phyloP scores from a whole-genome alignment of 345 rosid species.

The Crucihimalaya himalaica region DNA sequence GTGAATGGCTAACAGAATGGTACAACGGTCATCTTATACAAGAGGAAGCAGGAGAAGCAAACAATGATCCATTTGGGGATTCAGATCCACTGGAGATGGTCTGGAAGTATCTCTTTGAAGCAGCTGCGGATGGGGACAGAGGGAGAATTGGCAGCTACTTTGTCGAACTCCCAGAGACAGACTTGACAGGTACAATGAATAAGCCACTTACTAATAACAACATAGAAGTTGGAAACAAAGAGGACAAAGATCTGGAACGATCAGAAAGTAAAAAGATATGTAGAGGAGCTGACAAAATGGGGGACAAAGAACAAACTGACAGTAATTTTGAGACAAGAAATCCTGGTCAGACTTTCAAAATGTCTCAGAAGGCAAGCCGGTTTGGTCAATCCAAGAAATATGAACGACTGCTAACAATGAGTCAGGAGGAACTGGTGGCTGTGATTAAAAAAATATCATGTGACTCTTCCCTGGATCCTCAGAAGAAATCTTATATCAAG shows the following conservation, averaged over 20 bases:
- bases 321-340: slow-evolving; percentile 5
- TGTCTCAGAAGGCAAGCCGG: slow-evolving; percentile 36
- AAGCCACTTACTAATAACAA: slow-evolving; percentile 28
- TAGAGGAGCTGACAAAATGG: slow-evolving; percentile 32
- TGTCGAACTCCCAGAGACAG: slow-evolving; percentile 25
- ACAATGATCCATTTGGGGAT: slow-evolving; percentile 36
- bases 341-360: slow-evolving; percentile 35
- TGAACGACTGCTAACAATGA: slow-evolving; percentile 51
- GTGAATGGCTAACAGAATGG: slow-evolving; percentile 86
- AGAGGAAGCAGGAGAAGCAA: slow-evolving; percentile 40
- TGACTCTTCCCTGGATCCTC: slow-evolving; percentile 79
- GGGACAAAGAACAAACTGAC: slow-evolving; percentile 28
- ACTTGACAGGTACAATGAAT: slow-evolving; percentile 19
- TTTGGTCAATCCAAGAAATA: slow-evolving; percentile 30
- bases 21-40: slow-evolving; percentile 53
- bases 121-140: slow-evolving; percentile 37
- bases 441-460: slow-evolving; percentile 71
- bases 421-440: slow-evolving; percentile 70
- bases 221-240: slow-evolving; percentile 30
- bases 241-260: slow-evolving; percentile 21
- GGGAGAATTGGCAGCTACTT: slow-evolving; percentile 24
- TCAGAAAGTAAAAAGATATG: slow-evolving; percentile 39
- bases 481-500: slow-evolving; percentile 67
- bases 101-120: slow-evolving; percentile 53
- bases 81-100: slow-evolving; percentile 68